Base-by-base conservation (phyloP, 140 eudicot genomes). In the Bidens hawaiensis region DNA sequence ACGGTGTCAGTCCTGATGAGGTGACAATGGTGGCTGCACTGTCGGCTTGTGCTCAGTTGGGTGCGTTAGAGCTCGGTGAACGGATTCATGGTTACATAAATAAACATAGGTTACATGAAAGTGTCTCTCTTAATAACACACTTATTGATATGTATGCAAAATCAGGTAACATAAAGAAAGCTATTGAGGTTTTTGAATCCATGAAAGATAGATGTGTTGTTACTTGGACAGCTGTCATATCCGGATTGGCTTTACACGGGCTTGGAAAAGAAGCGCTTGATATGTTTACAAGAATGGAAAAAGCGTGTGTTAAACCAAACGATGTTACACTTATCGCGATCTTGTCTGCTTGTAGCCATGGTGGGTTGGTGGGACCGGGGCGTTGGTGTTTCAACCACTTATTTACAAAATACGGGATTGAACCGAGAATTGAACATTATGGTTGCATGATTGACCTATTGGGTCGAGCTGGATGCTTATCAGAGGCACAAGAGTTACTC, bases 91-190 rank as follows among this genome's bases (percentile, higher is more conserved):
- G 47, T 16, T 73, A 73, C 36, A 27, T 80, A 14, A 13, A 45
- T n/a, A 36, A 45, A 24, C 53, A 74, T 40, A 55, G 23, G 0
- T 59, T 80, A 28, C 61, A 38, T 51, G 68, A 50, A 49, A 80
- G 60, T 13, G 2, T 58, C 2, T 60, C 75, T 19, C 79, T 83
- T 53, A n/a, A 38, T 27, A 83, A 83, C 41, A 79, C 86, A 8
- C 83, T 83, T 28, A 71, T 83, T 19, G 90, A 83, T 48, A 83
- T 83, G 90, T 83, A 83, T 53, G 79, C 82, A 18, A 83, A 83
- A 71, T 80, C 84, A 6, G 86, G 90, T 16, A 63, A 80, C 70
- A 68, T 83, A 62, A 53, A 60, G 0, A 77, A 74, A 45, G 83
- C 90, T 0, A 12, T 74, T 7, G 49, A 67, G 22, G 68, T 80